phyloP scores from a whole-genome alignment of 1,284 basidiomycete genomes.

The Cystobasidium pallidum region DNA sequence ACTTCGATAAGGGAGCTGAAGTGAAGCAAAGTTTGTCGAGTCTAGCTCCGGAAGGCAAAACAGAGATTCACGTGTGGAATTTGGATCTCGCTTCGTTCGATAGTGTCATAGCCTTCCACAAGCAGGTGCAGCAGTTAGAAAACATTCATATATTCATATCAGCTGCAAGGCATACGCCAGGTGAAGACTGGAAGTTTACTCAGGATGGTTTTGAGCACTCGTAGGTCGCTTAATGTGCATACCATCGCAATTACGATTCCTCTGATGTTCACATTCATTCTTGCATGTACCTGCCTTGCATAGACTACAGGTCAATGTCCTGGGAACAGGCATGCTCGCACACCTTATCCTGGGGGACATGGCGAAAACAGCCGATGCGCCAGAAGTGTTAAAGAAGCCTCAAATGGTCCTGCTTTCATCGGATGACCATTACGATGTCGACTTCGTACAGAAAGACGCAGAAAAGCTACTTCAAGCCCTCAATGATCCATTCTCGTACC shows the following conservation, averaged over 20 bases:
- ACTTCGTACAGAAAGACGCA: conserved; percentile 20
- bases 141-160: conserved; percentile 44
- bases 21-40: conserved; percentile 23
- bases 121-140: conserved; percentile 28
- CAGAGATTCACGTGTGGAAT: conserved; percentile 44
- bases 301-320: conserved; percentile 49
- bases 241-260: too few species aligned
- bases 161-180: conserved; percentile 32
- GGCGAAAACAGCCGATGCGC: conserved; percentile 25
- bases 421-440: conserved; percentile 44
- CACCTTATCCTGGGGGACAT: conserved; percentile 35
- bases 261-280: not conserved
- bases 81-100: conserved; percentile 48
- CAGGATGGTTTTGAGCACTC: conserved; percentile 45
- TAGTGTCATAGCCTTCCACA: conserved; percentile 47
- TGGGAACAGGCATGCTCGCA: conserved; percentile 46
- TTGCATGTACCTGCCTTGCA: not conserved
- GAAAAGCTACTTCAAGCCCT: conserved; percentile 6
- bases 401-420: conserved; percentile 47
- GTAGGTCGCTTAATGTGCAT: conserved; percentile 11
- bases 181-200: conserved; percentile 29
- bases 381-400: conserved; percentile 37
- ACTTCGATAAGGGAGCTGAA: conserved; percentile 22
- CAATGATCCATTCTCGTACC: conserved; percentile 14
- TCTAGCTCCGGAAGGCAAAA: not conserved